Base-by-base conservation (phyloP, 805 yeast genomes). In the Yamadazyma nakazawae region DNA sequence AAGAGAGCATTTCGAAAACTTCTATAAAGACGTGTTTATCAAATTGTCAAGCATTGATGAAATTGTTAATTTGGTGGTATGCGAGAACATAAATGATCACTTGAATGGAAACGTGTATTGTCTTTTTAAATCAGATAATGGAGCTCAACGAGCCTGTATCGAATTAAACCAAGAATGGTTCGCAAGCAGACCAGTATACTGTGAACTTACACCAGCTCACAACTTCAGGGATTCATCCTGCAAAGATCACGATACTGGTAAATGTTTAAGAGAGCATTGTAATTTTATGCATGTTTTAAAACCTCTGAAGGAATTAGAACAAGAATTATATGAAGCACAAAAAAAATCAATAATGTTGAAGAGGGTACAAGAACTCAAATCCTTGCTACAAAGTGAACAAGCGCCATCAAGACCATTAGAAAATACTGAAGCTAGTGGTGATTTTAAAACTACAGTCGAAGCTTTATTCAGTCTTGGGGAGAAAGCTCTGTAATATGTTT, bases 101-200 rank as follows among this genome's bases (percentile, higher is more conserved):
- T 65, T 92, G 48, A 81, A 81, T 51, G 98, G 98, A 1, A 90
- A 89, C 60, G 96, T 91, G 0, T 88, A 88, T 60, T 79, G 86
- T 16, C 75, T 78, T 49, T 91, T 81, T 61, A 60, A 67, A 28
- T 64, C 72, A 21, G 76, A 75, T 17, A 74, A 72, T 3, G 79
- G 76, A 25, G 96, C 97, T 0, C 68, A 67, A 31, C 64, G 62
- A 41, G 91, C 90, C 2, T 73, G 78, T 31, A 75, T 78, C 40
- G 70, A 68, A 45, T 78, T 90, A 57, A 88, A 88, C 59, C 76
- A 81, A 28, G 76, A 94, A 47, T 91, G 97, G 97, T 91, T 80
- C 60, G 80, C 81, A 46, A 81, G 79, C 8, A 67, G 82, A 46
- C 98, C 97, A 0, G 80, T 91, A 0, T 85, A 81, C 61, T 81